These are phyloP conservation scores for Paramyrothecium sp. DNA, from an alignment of 2,329 filamentous ascomycete genomes.

Conservation along the genomic window DNA sequence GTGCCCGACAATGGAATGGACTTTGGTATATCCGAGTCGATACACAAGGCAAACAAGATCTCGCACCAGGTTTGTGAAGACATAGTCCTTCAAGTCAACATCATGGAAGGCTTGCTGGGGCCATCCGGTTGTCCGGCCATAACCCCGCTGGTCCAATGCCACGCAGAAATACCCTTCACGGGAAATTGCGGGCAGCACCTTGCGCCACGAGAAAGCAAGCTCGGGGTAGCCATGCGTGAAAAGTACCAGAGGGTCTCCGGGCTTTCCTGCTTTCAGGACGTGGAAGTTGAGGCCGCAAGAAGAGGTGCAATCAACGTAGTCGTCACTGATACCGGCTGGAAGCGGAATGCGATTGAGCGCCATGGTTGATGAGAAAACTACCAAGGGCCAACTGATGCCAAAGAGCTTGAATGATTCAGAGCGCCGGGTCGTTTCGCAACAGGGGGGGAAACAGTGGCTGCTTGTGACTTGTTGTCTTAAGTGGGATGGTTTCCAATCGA, in stretches of 20 bases:
- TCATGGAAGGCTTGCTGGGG: conserved; percentile 40
- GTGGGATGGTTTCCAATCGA: too few species aligned
- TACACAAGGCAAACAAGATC: conserved; percentile 62
- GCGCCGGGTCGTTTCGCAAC: too few species aligned
- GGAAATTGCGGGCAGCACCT: conserved; percentile 58
- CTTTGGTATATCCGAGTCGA: conserved; percentile 57
- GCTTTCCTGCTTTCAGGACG: conserved; percentile 51
- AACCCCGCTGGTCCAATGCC: conserved; percentile 67
- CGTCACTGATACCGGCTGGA: conserved; percentile 51
- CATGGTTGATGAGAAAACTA: too few species aligned
- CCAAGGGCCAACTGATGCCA: too few species aligned
- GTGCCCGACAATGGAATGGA: conserved; percentile 61
- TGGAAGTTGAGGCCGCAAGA: conserved; percentile 61
- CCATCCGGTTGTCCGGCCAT: conserved; percentile 65
- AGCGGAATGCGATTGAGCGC: conserved; percentile 25
- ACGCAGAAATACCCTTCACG: conserved; percentile 62
- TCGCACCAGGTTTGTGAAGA: conserved; percentile 42
- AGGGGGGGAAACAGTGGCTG: too few species aligned
- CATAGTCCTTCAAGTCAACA: background rate
- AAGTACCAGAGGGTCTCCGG: conserved; percentile 52
- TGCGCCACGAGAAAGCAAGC: conserved; percentile 68
- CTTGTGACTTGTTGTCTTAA: too few species aligned
- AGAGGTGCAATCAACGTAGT: conserved; percentile 43
- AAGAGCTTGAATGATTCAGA: too few species aligned
- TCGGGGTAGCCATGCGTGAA: conserved; percentile 68